Conservation (phyloP, 495 filamentous ascomycete genomes). For the Penicillium odoratum region DNA sequence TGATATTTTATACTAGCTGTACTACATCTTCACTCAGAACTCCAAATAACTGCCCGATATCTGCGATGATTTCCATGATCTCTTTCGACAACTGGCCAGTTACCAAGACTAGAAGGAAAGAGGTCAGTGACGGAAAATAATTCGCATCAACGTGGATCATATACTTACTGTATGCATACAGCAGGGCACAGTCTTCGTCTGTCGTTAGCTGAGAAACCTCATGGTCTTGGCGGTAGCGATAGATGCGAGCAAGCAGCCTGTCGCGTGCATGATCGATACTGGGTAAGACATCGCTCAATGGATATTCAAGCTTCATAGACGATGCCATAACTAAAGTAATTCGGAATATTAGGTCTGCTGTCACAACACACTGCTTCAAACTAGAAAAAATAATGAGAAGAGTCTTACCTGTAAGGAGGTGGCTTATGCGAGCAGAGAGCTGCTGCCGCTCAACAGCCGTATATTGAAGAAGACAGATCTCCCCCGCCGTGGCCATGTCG, state of each 20-base stretch:
- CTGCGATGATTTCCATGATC: constrained; percentile 50
- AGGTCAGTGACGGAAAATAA: constrained; percentile 1
- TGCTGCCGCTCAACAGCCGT: constrained; percentile 78
- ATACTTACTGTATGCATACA: constrained; percentile 70
- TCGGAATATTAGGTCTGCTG: constrained; percentile 1
- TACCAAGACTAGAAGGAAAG: constrained; percentile 42
- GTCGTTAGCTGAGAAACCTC: constrained; percentile 50
- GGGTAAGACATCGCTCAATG: constrained; percentile 82
- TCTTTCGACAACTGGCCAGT: constrained; percentile 54
- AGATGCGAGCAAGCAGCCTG: constrained; percentile 84
- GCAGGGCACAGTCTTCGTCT: constrained; percentile 68
- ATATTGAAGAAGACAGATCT: constrained; percentile 73
- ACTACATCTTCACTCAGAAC: constrained; percentile 72
- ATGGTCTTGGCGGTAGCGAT: constrained; percentile 74
- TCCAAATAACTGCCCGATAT: constrained; percentile 63
- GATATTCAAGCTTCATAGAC: constrained; percentile 90
- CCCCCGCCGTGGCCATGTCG: constrained; percentile 71
- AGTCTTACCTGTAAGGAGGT: constrained; percentile 75
- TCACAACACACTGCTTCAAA: background rate
- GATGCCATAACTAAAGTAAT: constrained; percentile 72
- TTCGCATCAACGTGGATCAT: background rate
- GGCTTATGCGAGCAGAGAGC: constrained; percentile 82
- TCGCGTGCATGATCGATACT: constrained; percentile 79
- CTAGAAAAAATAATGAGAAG: background rate
- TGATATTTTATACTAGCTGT: constrained; percentile 45